Evolutionary conservation across 1,139 yeast genomes (phyloP), one percentile per base, ranked within the genome.

Genomic region (Yamadazyma diddensiae): DNA sequence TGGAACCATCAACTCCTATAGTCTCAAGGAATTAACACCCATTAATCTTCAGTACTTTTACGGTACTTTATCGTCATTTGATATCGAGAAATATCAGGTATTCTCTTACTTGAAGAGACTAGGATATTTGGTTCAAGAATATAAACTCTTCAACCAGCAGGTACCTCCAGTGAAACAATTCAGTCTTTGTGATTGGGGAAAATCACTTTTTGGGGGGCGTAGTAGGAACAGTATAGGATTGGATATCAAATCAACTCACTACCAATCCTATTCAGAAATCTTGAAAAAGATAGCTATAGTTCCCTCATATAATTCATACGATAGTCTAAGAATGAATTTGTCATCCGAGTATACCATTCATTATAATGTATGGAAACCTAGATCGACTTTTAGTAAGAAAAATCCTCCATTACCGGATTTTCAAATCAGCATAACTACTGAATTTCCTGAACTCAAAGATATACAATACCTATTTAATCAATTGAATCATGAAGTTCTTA

Each of bases 341-440:
- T 18, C 19, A 4, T 35, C 39, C 13, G 26, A 41, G 20, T 32
- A 37, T 19, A 29, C 41, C 2, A 50, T 72, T 1, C 58, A 69
- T 1, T 88, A 70, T 47, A 71, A 83, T 47, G 86, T 86, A 1
- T 90, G 97, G 97, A 88, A 85, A 54, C 97, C 97, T 0, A 65
- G 71, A 2, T 74, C 82, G 0, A 57, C 55, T 7, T 90, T 85
- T 57, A 79, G 79, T 36, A 88, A 88, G 49, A 79, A 77, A 26
- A 51, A 54, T 19, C 83, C 86, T 0, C 57, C 60, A 0, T 42
- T 52, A 1, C 95, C 97, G 1, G 92, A 90, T 53, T 90, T 77
- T 49, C 87, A 82, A 43, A 57, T 90, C 1, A 68, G 76, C 3
- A 77, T 87, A 0, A 63, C 72, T 15, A 46, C 59, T 7, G 52